Base-by-base conservation (phyloP, 768 basidiomycete species). In the Leccinum fibrillosum region DNA sequence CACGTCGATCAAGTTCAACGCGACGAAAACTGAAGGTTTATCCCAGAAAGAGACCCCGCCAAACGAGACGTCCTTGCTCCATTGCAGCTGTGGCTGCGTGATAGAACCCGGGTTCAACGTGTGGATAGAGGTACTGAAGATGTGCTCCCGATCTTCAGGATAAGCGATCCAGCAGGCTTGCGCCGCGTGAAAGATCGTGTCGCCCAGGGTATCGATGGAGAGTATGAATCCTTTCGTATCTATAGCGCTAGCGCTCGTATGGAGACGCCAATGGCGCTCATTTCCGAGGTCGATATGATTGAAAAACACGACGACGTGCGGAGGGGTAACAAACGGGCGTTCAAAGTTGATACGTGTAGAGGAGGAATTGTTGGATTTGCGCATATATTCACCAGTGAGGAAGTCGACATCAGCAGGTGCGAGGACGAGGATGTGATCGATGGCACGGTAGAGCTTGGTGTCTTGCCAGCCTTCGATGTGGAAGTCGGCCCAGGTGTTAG, bases 81-180 rank as follows among this genome's bases (percentile, higher is more conserved):
- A 34, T 8, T 54, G n/a, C 25, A 10, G 49, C 48, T 53, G 62
- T 3, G 62, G 59, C n/a, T 54, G 21, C 21, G 21, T 44, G 19
- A 28, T 15, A 5, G 39, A 23, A n/a, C 59, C 55, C 10, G 49
- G 1, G 10, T 44, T 59, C 52, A 39, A 6, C 23, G 65, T 67
- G 11, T 50, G 49, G 54, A 66, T 17, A 3, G 65, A 57, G 2
- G 53, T 57, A 35, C 59, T 57, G 23, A 58, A 67, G n/a, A 64
- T 64, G 19, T 60, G 55, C n/a, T 54, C 28, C 28, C 65, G 62
- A 28, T 66, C 65, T 17, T 59, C 57, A 23, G 65, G 65, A 45
- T 64, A 62, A 11, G 66, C 65, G n/a, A 67, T 54, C 65, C 65
- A 64, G 11, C 59, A 53, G 6, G 58, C 62, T 12, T 25, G 15